Evolutionary conservation across 805 yeast genomes (phyloP), one percentile per base, ranked within the genome.

Genomic region (Candida pseudoglaebosa): DNA sequence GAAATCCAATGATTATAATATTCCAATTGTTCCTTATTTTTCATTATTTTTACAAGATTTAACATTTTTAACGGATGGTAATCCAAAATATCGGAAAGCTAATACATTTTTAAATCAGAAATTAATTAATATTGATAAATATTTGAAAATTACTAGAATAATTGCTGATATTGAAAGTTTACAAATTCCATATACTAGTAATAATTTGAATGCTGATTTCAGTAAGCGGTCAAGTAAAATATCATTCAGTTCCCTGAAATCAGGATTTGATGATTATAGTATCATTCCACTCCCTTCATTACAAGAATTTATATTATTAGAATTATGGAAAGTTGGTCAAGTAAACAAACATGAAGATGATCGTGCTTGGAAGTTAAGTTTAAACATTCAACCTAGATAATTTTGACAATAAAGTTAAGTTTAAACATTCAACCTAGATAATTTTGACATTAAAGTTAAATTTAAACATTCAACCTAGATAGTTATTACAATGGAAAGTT

Each of bases 1-100:
- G 44, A 66, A 62, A 13, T 50, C 70, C 14, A 68, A 74, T 34
- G 77, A 73, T 28, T 61, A 61, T 55, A 73, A 65, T 41, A 65
- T 79, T 15, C 88, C 90, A 0, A 73, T 78, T 15, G 90, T 85
- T 26, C 95, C 95, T 13, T 85, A 84, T 54, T 71, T 84, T 41
- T 80, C 84, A 33, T 61, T 85, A 38, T 84, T 82, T 56, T 62
- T 85, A 32, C 93, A 83, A 59, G 95, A 85, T 59, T 67, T 85
- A 50, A 84, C 90, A 0, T 84, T 84, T 61, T 78, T 84, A n/a
- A 74, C 80, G 37, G 95, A 85, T 48, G 91, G 93, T n/a, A 84
- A 84, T 53, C 73, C 83, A 28, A 81, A 78, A 49, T 80, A 66
- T 54, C 68, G 90, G 54, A 75, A 70, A 43, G 80, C 82, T 4